These are phyloP conservation scores for Fusarium sp. DNA, from an alignment of 2,329 filamentous ascomycete species.

Conservation along the genomic window DNA sequence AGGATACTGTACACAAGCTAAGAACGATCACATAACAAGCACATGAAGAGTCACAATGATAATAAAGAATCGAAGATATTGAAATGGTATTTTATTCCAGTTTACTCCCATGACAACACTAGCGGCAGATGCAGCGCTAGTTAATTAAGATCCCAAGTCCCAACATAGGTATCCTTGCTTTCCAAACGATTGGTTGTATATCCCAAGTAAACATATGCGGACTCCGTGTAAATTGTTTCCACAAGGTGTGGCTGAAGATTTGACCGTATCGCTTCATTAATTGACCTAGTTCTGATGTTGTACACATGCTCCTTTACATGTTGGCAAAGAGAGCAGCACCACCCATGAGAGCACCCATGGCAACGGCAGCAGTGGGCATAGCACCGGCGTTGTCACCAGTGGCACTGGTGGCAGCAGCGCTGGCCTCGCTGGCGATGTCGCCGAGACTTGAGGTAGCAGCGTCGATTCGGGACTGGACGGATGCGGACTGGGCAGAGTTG, in stretches of 20 bases:
- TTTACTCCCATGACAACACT: neutral
- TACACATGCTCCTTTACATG: conserved; percentile 50
- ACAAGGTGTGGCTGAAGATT: conserved; percentile 1
- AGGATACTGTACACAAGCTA: too few relatives aligned
- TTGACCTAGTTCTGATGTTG: conserved; percentile 7
- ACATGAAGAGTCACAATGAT: too few relatives aligned
- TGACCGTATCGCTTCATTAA: conserved; percentile 25
- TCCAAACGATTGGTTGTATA: neutral
- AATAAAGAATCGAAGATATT: neutral
- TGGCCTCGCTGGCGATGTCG: conserved; percentile 17
- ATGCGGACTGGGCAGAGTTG: conserved; percentile 27
- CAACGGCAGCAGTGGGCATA: conserved; percentile 56
- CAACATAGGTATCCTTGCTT: neutral
- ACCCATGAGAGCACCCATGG: conserved; percentile 59
- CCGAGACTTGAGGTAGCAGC: conserved; percentile 31
- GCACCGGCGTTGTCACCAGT: conserved; percentile 47
- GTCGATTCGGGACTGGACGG: conserved; percentile 32
- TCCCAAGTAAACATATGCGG: neutral
- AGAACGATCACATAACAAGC: too few relatives aligned
- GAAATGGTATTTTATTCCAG: neutral
- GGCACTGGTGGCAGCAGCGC: conserved; percentile 26
- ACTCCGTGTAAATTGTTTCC: neutral
- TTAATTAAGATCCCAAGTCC: conserved; percentile 20
- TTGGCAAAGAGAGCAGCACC: conserved; percentile 59
- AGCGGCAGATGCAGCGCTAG: conserved; percentile 18